Evolutionary conservation across 441 rosid species (phyloP).

Genomic region (Arabidopsis lyrata): DNA sequence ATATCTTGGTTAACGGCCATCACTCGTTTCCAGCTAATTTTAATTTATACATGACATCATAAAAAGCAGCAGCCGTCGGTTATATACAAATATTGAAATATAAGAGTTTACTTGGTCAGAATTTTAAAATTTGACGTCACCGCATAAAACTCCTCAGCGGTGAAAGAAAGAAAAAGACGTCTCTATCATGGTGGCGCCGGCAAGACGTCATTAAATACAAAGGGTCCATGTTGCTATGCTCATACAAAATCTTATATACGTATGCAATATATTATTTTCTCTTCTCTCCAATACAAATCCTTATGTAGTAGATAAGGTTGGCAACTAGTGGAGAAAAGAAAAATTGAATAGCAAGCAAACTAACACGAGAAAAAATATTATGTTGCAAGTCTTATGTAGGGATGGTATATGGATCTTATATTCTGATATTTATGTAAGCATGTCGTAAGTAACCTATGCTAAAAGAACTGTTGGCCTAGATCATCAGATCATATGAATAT

Average conservation of each 20-base stretch:
- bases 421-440: not conserved
- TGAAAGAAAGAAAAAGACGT: constrained; percentile 31
- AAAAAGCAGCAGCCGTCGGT: constrained; percentile 34
- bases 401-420: constrained; percentile 4
- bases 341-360: not conserved
- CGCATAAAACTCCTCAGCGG: constrained; percentile 23
- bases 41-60: constrained; percentile 26
- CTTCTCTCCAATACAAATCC: not conserved
- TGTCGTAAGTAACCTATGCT: not conserved
- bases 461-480: not conserved
- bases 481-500: not conserved
- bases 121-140: constrained; percentile 8
- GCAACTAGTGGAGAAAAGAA: constrained; percentile 10
- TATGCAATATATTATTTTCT: constrained; percentile 27
- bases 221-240: constrained; percentile 45
- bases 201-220: constrained; percentile 29
- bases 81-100: constrained; percentile 20
- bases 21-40: constrained; percentile 15
- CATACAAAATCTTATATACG: constrained; percentile 42
- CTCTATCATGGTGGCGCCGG: constrained; percentile 44
- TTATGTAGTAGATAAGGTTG: constrained; percentile 21
- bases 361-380: not conserved
- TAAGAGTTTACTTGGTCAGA: constrained; percentile 32
- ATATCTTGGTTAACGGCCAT: not conserved
- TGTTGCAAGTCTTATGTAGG: not conserved